Conservation (phyloP, 2,329 filamentous ascomycete genomes). For the Alternaria atra region DNA sequence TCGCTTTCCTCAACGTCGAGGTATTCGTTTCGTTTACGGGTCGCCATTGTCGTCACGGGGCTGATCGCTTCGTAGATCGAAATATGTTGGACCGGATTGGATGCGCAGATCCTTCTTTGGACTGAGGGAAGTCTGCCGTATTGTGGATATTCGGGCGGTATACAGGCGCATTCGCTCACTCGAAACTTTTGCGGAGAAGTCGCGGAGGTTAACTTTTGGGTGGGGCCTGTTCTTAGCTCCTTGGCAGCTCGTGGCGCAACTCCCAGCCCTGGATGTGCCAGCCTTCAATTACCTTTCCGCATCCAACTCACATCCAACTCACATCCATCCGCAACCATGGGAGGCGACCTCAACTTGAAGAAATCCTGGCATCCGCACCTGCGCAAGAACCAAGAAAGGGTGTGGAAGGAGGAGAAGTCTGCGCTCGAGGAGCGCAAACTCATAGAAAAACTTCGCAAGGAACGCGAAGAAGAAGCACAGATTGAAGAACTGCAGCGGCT, state of each 20-base stretch:
- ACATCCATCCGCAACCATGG: constrained; percentile 69
- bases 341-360: constrained; percentile 94
- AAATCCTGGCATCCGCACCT: constrained; percentile 88
- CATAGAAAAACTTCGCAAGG: constrained; percentile 88
- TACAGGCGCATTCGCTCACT: constrained; percentile 10
- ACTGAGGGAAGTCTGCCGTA: not conserved
- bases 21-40: constrained; percentile 76
- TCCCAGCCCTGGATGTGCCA: not conserved
- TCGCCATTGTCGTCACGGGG: constrained; percentile 61
- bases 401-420: constrained; percentile 91
- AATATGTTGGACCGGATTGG: not conserved
- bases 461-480: constrained; percentile 90
- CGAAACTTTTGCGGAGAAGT: constrained; percentile 39
- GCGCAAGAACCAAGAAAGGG: constrained; percentile 87
- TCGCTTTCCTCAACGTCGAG: constrained; percentile 63
- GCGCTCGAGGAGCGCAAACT: constrained; percentile 94
- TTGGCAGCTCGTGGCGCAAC: constrained; percentile 20
- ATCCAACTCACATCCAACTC: not conserved
- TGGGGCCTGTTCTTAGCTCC: constrained; percentile 19
- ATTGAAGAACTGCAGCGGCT: constrained; percentile 91
- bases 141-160: not conserved
- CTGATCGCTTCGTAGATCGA: not conserved
- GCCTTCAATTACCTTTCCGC: constrained; percentile 13
- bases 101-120: not conserved
- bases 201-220: constrained; percentile 36